These are phyloP conservation scores for Aspergillus kassunensis DNA, from an alignment of 495 filamentous ascomycete species.

Conservation along the genomic window DNA sequence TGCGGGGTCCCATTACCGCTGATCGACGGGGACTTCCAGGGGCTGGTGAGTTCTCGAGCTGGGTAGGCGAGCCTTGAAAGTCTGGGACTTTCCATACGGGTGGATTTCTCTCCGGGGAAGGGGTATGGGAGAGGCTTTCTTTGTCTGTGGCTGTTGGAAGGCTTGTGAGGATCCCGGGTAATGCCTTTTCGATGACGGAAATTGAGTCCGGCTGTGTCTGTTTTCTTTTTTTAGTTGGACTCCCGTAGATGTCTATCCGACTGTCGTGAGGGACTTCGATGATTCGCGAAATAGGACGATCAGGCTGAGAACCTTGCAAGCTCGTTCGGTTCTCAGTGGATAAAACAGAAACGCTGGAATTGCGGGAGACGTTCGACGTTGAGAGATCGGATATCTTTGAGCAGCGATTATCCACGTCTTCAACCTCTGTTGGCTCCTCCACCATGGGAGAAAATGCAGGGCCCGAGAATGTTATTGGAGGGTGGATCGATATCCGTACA, in stretches of 20 bases:
- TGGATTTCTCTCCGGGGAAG: slow-evolving; percentile 30
- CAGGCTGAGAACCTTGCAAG: slow-evolving; percentile 7
- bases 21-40: slow-evolving; percentile 37
- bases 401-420: slow-evolving; percentile 25
- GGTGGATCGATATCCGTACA: slow-evolving; percentile 47
- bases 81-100: slow-evolving; percentile 29
- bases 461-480: slow-evolving; percentile 36
- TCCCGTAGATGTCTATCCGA: slow-evolving; percentile 13
- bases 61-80: slow-evolving; percentile 20
- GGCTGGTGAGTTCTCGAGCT: slow-evolving; percentile 19
- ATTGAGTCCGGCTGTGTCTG: slow-evolving; percentile 15
- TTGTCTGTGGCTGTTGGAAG: slow-evolving; percentile 18
- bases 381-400: slow-evolving; percentile 15
- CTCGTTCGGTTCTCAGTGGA: slow-evolving; percentile 20
- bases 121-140: slow-evolving; percentile 27
- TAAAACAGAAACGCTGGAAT: slow-evolving; percentile 18
- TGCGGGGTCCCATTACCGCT: slow-evolving; percentile 37
- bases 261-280: slow-evolving; percentile 19
- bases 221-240: slow-evolving; percentile 25
- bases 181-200: slow-evolving; percentile 8
- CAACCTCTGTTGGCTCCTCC: slow-evolving; percentile 35
- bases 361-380: slow-evolving; percentile 18
- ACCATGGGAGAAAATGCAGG: slow-evolving; percentile 34
- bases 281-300: slow-evolving; percentile 2
- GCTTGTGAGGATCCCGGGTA: slow-evolving; percentile 30